A percentile compares a stretch with the other conserved stretches of the same genome.
These are phyloP conservation scores for Naganishia vishniacii DNA, from an alignment of 768 basidiomycete genomes.

Conservation along the genomic window DNA sequence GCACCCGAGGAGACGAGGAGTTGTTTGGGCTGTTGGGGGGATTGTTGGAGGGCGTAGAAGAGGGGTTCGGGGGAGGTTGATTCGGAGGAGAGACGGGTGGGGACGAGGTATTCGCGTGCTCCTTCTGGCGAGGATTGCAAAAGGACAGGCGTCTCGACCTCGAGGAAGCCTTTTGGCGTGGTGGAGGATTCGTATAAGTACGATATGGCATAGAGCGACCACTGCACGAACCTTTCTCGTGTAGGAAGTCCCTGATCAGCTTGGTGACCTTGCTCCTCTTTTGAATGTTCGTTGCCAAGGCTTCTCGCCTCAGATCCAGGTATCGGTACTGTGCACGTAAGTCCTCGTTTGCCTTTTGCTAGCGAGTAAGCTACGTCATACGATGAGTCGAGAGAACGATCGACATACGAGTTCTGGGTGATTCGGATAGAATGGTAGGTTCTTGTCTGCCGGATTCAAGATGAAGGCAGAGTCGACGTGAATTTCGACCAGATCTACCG, in stretches of 20 bases:
- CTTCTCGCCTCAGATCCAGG: constrained; percentile 75
- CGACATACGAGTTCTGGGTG: constrained; percentile 64
- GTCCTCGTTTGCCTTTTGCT: constrained; percentile 74
- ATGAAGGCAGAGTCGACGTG: constrained; percentile 64
- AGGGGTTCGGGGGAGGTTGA: constrained; percentile 30
- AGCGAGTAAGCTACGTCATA: neutral
- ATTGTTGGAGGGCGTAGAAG: constrained; percentile 89
- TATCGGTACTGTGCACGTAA: constrained; percentile 77
- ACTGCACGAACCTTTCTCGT: constrained; percentile 60
- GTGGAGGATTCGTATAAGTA: neutral
- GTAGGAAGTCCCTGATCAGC: constrained; percentile 64
- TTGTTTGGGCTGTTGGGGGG: constrained; percentile 94
- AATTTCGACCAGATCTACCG: constrained; percentile 58
- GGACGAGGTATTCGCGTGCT: constrained; percentile 87
- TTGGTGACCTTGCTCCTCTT: constrained; percentile 77
- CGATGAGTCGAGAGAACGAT: neutral
- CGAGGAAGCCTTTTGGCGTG: constrained; percentile 65
- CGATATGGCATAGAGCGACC: neutral
- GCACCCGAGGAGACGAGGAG: constrained; percentile 82
- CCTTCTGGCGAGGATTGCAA: constrained; percentile 90
- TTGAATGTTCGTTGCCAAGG: constrained; percentile 70
- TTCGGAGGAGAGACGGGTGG: constrained; percentile 54
- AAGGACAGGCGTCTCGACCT: constrained; percentile 88
- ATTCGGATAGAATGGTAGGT: constrained; percentile 79
- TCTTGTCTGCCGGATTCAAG: constrained; percentile 67